phyloP scores from a whole-genome alignment of 2,329 filamentous ascomycete species.

The Colletotrichum destructivum region DNA sequence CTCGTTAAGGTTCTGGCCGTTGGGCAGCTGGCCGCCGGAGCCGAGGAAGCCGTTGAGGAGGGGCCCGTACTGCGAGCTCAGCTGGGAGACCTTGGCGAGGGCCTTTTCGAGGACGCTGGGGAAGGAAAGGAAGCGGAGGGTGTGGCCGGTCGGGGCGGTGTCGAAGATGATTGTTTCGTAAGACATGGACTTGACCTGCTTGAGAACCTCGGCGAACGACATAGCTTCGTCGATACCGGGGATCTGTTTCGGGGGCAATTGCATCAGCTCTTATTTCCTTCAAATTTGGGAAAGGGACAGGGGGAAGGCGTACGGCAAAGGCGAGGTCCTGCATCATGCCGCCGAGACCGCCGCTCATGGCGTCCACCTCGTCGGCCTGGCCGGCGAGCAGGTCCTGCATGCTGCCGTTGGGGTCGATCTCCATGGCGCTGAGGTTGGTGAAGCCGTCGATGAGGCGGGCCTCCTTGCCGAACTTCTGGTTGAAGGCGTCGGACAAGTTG shows the following conservation, averaged over 20 bases:
- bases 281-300: slow-evolving; percentile 6
- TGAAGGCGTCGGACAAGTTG: slow-evolving; percentile 97
- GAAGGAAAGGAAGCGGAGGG: slow-evolving; percentile 98
- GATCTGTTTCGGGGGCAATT: slow-evolving; percentile 72
- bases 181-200: slow-evolving; percentile 98
- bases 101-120: slow-evolving; percentile 98
- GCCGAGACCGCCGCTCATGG: slow-evolving; percentile 82
- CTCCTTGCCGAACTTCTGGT: slow-evolving; percentile 99
- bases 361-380: slow-evolving; percentile 76
- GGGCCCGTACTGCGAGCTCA: slow-evolving; percentile 94
- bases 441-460: slow-evolving; percentile 93
- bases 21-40: slow-evolving; percentile 80
- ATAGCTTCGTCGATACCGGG: slow-evolving; percentile 99
- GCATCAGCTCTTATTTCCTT: background rate
- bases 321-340: slow-evolving; percentile 99
- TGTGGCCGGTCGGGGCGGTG: slow-evolving; percentile 97
- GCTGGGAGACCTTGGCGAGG: slow-evolving; percentile 94
- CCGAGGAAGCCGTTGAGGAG: slow-evolving; percentile 96
- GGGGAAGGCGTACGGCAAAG: slow-evolving; percentile 80
- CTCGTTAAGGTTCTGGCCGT: slow-evolving; percentile 93
- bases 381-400: slow-evolving; percentile 94
- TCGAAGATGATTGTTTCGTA: slow-evolving; percentile 99
- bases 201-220: slow-evolving; percentile 99
- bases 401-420: slow-evolving; percentile 98
- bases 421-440: slow-evolving; percentile 96